Conservation (phyloP, 257 asterid genomes). For the Perilla frutescens region DNA sequence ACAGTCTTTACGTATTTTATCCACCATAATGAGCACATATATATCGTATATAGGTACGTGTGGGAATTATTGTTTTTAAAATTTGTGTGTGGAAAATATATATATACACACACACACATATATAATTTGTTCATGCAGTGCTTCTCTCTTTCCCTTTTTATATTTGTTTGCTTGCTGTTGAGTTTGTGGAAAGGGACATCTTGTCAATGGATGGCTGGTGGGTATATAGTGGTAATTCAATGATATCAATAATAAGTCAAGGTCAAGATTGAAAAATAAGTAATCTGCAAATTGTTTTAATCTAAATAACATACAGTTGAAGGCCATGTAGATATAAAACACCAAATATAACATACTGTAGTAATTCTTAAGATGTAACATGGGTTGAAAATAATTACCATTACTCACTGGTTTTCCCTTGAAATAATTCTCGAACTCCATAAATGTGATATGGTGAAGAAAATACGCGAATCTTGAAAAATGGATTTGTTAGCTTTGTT, state of each 20-base stretch:
- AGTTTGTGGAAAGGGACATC: constrained; percentile 40
- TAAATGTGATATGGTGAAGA: neutral
- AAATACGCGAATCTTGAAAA: neutral
- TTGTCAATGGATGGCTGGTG: constrained; percentile 33
- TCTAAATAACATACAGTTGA: neutral
- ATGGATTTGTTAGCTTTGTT: neutral
- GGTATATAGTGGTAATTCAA: neutral
- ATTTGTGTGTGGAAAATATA: no score
- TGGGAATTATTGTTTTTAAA: no score
- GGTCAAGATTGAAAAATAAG: neutral
- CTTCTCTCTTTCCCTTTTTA: constrained; percentile 20
- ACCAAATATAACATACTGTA: no score
- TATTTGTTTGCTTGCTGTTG: constrained; percentile 45
- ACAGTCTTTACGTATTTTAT: no score
- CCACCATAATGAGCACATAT: no score
- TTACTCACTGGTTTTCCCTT: neutral
- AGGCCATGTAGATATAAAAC: neutral
- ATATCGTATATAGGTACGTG: no score
- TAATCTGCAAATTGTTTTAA: constrained; percentile 1
- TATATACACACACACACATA: no score
- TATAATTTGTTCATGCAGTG: constrained; percentile 23
- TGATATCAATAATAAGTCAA: neutral
- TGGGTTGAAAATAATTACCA: neutral
- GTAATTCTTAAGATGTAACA: neutral
- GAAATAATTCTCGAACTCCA: constrained; percentile 12